These are phyloP conservation scores for Amorphotheca resinae DNA, from an alignment of 495 filamentous ascomycete species.

Conservation along the genomic window DNA sequence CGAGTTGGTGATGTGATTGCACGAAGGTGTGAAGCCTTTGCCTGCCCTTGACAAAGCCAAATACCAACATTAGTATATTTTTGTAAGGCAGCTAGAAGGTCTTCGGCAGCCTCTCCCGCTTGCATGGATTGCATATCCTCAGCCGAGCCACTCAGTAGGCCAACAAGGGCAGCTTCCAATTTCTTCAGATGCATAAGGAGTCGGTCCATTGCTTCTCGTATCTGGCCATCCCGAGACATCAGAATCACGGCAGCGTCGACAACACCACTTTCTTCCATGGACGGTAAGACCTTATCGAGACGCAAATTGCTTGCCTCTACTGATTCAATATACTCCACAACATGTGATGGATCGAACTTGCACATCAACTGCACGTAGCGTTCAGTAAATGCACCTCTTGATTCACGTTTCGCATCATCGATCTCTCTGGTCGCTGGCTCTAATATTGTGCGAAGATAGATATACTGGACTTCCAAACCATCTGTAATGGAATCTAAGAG, in stretches of 20 bases:
- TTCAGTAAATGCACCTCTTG: conserved; percentile 52
- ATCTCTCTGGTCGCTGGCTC: conserved; percentile 46
- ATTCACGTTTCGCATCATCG: conserved; percentile 24
- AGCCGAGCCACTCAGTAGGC: conserved; percentile 47
- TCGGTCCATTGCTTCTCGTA: conserved; percentile 70
- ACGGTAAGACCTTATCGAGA: conserved; percentile 69
- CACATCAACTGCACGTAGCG: conserved; percentile 87
- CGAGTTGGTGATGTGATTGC: conserved; percentile 18
- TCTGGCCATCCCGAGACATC: conserved; percentile 80
- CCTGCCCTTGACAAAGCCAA: conserved; percentile 92
- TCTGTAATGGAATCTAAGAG: conserved; percentile 53
- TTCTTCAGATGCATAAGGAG: conserved; percentile 66
- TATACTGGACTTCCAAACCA: conserved; percentile 53
- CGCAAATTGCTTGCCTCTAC: conserved; percentile 70
- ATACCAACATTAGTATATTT: conserved; percentile 86
- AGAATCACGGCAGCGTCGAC: conserved; percentile 89
- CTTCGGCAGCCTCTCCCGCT: conserved; percentile 38
- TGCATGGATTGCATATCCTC: conserved; percentile 25
- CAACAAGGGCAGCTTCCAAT: conserved; percentile 65
- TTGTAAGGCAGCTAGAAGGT: conserved; percentile 62
- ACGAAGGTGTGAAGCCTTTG: conserved; percentile 36
- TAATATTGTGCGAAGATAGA: conserved; percentile 66
- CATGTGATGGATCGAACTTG: conserved; percentile 64
- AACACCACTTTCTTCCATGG: conserved; percentile 77
- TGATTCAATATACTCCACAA: conserved; percentile 71